A percentile compares a stretch with the other conserved stretches of the same genome.
Evolutionary conservation across 2,329 filamentous ascomycete genomes (phyloP).

Genomic region (Trichophyton benhamiae): DNA sequence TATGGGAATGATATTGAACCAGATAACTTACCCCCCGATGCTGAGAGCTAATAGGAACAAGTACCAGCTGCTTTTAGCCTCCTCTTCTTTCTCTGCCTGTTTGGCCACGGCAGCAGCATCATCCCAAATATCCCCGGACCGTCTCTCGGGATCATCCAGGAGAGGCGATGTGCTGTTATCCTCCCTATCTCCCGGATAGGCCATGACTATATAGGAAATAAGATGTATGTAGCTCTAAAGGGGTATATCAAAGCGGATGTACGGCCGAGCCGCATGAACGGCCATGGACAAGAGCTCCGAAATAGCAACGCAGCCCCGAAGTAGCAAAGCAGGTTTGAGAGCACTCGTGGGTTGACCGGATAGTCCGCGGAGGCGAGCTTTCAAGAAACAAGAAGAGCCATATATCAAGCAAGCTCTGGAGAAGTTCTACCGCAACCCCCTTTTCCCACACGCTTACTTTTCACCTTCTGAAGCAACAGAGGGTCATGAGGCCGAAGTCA

Average conservation of each 20-base stretch:
- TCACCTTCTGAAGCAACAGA: neutral
- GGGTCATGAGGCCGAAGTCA: neutral
- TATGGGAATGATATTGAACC: slow-evolving; percentile 5
- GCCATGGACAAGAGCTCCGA: neutral
- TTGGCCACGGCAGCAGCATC: slow-evolving; percentile 18
- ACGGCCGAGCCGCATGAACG: neutral
- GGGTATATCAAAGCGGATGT: neutral
- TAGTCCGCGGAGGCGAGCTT: too few species aligned
- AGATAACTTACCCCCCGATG: slow-evolving; percentile 53
- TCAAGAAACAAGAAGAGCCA: neutral
- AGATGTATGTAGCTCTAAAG: neutral
- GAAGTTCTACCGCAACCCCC: neutral
- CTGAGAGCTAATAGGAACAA: slow-evolving; percentile 74
- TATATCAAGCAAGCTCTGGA: neutral
- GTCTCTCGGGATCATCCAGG: slow-evolving; percentile 9
- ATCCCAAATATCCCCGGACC: slow-evolving; percentile 15
- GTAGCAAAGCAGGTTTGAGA: neutral
- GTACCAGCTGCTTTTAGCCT: slow-evolving; percentile 68
- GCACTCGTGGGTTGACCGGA: too few species aligned
- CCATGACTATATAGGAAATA: neutral
- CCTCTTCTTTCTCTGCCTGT: slow-evolving; percentile 41
- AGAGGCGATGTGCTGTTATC: slow-evolving; percentile 12
- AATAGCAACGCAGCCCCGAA: neutral
- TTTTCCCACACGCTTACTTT: neutral
- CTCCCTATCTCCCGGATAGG: slow-evolving; percentile 6